Base-by-base conservation (phyloP, 78 protist species). In the Anaeramoeba ignava region DNA sequence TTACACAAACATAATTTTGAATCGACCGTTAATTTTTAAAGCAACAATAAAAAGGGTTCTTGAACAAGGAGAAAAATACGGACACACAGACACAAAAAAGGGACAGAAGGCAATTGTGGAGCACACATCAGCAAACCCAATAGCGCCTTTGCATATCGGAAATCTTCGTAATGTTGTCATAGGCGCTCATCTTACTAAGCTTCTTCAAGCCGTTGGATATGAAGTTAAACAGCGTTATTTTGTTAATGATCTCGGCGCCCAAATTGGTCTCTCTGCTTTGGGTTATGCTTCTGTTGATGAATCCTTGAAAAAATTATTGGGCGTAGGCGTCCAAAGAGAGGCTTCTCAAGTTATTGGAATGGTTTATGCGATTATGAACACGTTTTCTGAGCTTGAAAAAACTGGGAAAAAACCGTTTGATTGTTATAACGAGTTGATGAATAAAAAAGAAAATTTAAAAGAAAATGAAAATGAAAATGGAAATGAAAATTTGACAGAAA, bases 51-150 rank as follows among this genome's bases (percentile, higher is more conserved):
- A 3, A 3, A 38, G 80, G 41, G 88, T 88, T 42, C 34, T 33
- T 40, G 23, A 33, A 31, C 33, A 67, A 12, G 40, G 79, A 1
- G 2, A 1, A 3, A 1, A 78, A 2, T 88, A 84, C 27, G 90
- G 90, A 41, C 33, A 79, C n/a, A 39, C 78, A 23, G 33, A 67
- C 2, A 37, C 34, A 31, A 38, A 3, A 39, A 85, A 84, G 80
- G 90, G 90, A 8, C 0, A 81, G 27, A 33, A 1, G 17, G 88
- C 54, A n/a, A 3, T 88, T 27, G 83, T 88, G 39, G 91, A 88
- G 81, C 91, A 88, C 91, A 88, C 91, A 1, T 88, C 91, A 8
- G 78, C 87, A 37, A 88, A 88, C 85, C 91, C 91, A 34, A 88
- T 85, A 36, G 83, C 88, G 33, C 87, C 91, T 0, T 78, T 88